Conservation (phyloP, 805 yeast genomes). For the Wickerhamiella musiphila region DNA sequence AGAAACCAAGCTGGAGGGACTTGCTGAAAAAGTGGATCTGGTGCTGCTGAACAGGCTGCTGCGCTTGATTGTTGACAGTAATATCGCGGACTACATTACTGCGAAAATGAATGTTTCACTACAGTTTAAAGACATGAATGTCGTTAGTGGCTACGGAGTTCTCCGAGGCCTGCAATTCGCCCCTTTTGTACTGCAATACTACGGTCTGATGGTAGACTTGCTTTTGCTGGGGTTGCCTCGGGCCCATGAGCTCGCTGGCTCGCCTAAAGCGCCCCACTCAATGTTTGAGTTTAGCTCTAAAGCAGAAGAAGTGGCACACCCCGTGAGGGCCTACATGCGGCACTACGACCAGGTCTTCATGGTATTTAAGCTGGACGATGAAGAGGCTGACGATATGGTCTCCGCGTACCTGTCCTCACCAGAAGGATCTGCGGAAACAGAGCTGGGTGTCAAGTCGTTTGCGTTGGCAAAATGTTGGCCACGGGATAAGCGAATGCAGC, state of each 20-base stretch:
- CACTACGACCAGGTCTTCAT: constrained; percentile 71
- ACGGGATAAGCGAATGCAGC: constrained; percentile 71
- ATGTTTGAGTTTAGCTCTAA: constrained; percentile 51
- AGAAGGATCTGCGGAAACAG: not conserved
- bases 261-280: constrained; percentile 49
- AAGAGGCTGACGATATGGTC: constrained; percentile 58
- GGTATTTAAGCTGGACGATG: constrained; percentile 54
- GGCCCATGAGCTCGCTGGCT: constrained; percentile 76
- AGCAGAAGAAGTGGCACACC: constrained; percentile 47
- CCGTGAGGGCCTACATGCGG: constrained; percentile 66
- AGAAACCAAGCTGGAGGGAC: constrained; percentile 51
- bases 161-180: constrained; percentile 82
- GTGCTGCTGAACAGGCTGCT: constrained; percentile 70
- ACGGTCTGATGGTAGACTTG: constrained; percentile 72
- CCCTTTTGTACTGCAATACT: constrained; percentile 76
- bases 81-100: constrained; percentile 82
- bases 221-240: constrained; percentile 71
- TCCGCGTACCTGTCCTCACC: constrained; percentile 43
- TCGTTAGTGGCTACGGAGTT: constrained; percentile 75
- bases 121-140: constrained; percentile 87
- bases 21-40: constrained; percentile 76
- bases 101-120: constrained; percentile 74
- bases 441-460: not conserved
- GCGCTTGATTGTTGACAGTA: constrained; percentile 69
- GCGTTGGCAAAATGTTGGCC: constrained; percentile 78